phyloP scores from a whole-genome alignment of 495 filamentous ascomycete genomes.

The Darksidea phi region DNA sequence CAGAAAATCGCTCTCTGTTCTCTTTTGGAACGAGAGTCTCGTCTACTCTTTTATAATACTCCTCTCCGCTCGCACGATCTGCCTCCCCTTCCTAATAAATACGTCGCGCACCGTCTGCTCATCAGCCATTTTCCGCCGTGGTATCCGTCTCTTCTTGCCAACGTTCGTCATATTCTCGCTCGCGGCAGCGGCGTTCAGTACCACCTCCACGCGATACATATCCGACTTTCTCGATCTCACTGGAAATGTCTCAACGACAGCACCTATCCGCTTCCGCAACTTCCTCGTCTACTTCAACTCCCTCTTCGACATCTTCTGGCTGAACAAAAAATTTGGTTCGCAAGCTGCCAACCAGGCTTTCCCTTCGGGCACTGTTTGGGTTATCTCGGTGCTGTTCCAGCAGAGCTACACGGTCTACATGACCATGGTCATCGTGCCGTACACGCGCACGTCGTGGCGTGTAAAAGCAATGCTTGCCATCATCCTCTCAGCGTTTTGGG shows the following conservation, averaged over 20 bases:
- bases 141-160: conserved; percentile 40
- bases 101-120: conserved; percentile 24
- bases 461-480: conserved; percentile 39
- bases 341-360: conserved; percentile 42
- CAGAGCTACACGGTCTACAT: conserved; percentile 46
- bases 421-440: conserved; percentile 44
- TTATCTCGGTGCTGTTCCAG: conserved; percentile 40
- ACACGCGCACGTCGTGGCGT: conserved; percentile 41
- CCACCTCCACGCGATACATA: conserved; percentile 22
- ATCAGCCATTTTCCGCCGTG: conserved; percentile 36
- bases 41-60: conserved; percentile 45
- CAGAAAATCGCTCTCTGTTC: conserved; percentile 40
- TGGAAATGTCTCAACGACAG: conserved; percentile 34
- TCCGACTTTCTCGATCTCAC: conserved; percentile 33
- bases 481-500: conserved; percentile 46
- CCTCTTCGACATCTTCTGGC: conserved; percentile 46
- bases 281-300: conserved; percentile 43
- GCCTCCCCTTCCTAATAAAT: conserved; percentile 42
- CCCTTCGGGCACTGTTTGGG: conserved; percentile 43
- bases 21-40: conserved; percentile 45
- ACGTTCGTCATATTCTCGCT: conserved; percentile 38
- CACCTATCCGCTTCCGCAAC: conserved; percentile 35
- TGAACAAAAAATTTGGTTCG: conserved; percentile 28
- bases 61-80: conserved; percentile 42
- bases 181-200: conserved; percentile 31